These are phyloP conservation scores for Camellia lanceoleosa DNA, from an alignment of 148 eudicot genomes.

Conservation along the genomic window DNA sequence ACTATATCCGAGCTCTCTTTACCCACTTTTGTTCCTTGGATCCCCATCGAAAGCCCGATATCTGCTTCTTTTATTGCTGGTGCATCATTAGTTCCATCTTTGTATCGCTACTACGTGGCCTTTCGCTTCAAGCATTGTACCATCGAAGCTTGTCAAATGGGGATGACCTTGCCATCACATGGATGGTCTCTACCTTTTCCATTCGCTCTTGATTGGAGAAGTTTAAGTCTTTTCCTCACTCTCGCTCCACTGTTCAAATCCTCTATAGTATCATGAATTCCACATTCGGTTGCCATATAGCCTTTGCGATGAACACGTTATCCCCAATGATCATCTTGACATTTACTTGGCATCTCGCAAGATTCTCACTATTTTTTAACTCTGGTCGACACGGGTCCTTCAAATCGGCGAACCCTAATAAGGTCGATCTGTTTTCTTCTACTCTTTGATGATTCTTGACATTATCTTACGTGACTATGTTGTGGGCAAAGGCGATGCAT, in stretches of 20 bases:
- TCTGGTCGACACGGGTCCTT: constrained; percentile 53
- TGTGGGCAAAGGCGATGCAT: constrained; percentile 42
- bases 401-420: constrained; percentile 12
- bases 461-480: not conserved
- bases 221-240: constrained; percentile 33
- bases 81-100: constrained; percentile 52
- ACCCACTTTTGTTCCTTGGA: constrained; percentile 51
- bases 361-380: constrained; percentile 35
- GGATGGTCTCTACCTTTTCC: not conserved
- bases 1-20: constrained; percentile 59
- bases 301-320: constrained; percentile 43
- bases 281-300: constrained; percentile 51
- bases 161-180: constrained; percentile 50
- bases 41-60: constrained; percentile 52
- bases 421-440: constrained; percentile 24
- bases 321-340: constrained; percentile 53
- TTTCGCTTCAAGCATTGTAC: constrained; percentile 39
- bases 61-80: constrained; percentile 51
- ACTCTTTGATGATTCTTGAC: not conserved
- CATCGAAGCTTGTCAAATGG: constrained; percentile 52
- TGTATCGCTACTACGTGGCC: constrained; percentile 56
- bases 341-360: constrained; percentile 40
- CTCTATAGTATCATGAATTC: constrained; percentile 32
- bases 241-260: constrained; percentile 26
- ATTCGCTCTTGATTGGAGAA: constrained; percentile 26